Evolutionary conservation across 78 protist genomes (phyloP), one percentile per base, ranked within the genome.

Genomic region (Thecamonas trahens): DNA sequence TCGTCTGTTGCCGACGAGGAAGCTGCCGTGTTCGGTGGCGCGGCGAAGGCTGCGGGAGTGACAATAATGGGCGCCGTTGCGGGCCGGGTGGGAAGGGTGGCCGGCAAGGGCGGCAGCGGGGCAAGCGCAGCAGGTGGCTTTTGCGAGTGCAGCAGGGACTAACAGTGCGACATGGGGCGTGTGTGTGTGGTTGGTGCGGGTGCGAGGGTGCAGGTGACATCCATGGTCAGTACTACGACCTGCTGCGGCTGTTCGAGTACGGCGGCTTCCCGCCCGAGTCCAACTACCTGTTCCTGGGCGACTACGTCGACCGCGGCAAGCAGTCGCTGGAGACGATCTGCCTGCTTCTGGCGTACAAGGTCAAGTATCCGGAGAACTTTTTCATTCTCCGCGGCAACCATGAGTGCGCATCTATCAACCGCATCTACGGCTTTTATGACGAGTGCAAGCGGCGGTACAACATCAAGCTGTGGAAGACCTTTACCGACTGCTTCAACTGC

Each of bases 181-280:
- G n/a, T n/a, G n/a, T n/a, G n/a, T n/a, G n/a, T n/a, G n/a, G n/a
- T n/a, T n/a, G n/a, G n/a, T n/a, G n/a, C n/a, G n/a, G n/a, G n/a
- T n/a, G 13, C 32, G 39, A 17, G 18, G n/a, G 29, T 2, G 0
- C 61, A 66, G 95, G 98, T 17, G 99, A 97, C 61, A 75, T 92
- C 22, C 98, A 97, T 70, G 99, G 99, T 22, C 99, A 97, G 73
- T 97, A 91, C 47, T 94, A 76, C 49, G 99, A 97, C 68, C 80
- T 97, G 35, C 82, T 97, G 58, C 83, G 99, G 14, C 80, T 97
- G 11, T 97, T 97, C 61, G 99, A 96, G 57, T 82, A 93, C 68
- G 97, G 99, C 35, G 98, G 98, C 50, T 96, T 96, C 64, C 99
- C 99, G 18, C 99, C 99, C 28, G 98, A 95, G n/a, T 40, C 97